phyloP scores from a whole-genome alignment of 768 basidiomycete species.

The Trametes villosa region DNA sequence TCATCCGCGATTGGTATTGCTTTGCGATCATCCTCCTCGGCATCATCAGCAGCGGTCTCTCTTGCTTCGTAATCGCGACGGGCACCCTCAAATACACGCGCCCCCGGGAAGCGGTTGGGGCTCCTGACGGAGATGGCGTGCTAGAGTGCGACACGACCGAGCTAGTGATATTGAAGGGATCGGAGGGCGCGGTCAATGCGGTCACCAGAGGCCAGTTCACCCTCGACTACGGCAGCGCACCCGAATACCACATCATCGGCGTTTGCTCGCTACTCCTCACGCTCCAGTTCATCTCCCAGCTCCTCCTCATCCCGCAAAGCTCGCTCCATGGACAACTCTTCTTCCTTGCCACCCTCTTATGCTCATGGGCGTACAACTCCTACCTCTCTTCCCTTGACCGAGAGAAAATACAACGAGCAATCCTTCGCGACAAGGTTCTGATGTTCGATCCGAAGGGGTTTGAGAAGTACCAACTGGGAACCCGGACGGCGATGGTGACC shows the following conservation, averaged over 20 bases:
- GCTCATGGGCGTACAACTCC: slow-evolving; percentile 14
- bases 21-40: slow-evolving; percentile 7
- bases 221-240: slow-evolving; percentile 11
- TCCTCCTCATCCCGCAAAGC: slow-evolving; percentile 13
- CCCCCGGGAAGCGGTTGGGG: background rate
- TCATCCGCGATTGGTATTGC: slow-evolving; percentile 3
- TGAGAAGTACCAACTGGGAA: slow-evolving; percentile 9
- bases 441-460: background rate
- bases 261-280: slow-evolving; percentile 9
- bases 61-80: slow-evolving; percentile 8
- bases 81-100: slow-evolving; percentile 5
- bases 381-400: slow-evolving; percentile 12
- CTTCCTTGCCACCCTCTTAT: slow-evolving; percentile 8
- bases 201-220: slow-evolving; percentile 12
- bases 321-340: slow-evolving; percentile 14
- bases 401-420: slow-evolving; percentile 5
- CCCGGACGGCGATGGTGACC: slow-evolving; percentile 1
- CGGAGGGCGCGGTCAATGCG: slow-evolving; percentile 14
- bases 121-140: slow-evolving; percentile 1
- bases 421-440: slow-evolving; percentile 3
- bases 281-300: slow-evolving; percentile 15
- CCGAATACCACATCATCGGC: slow-evolving; percentile 8
- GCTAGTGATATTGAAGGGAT: slow-evolving; percentile 2
- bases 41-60: slow-evolving; percentile 2
- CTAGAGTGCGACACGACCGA: background rate